Evolutionary conservation across 805 yeast species (phyloP).

Genomic region (Diddensiella transvaalensis): DNA sequence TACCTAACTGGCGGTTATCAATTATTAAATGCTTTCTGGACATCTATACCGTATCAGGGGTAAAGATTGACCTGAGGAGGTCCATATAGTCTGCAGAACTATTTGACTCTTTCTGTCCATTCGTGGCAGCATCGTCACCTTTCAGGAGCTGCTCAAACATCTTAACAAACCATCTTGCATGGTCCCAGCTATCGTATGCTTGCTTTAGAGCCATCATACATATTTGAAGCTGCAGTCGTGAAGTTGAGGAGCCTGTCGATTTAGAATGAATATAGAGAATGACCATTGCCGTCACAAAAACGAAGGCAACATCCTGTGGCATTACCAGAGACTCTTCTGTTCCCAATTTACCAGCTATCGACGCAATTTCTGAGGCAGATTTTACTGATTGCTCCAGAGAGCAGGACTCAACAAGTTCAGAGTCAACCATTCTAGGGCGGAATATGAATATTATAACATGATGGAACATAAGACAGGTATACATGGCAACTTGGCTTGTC

Average conservation of each 20-base stretch:
- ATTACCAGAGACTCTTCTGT: too few relatives aligned
- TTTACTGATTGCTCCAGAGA: neutral
- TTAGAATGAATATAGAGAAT: neutral
- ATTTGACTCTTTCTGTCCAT: too few relatives aligned
- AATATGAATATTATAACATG: neutral
- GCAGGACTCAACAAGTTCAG: neutral
- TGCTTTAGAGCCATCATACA: neutral
- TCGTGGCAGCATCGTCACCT: too few relatives aligned
- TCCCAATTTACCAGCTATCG: neutral
- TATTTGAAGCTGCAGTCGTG: neutral
- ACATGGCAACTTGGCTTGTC: neutral
- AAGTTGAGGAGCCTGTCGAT: neutral
- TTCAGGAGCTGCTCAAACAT: too few relatives aligned
- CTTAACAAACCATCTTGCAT: neutral
- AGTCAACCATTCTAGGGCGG: neutral
- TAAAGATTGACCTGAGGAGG: too few relatives aligned
- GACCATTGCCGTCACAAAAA: neutral
- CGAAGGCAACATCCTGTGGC: neutral
- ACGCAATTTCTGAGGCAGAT: neutral
- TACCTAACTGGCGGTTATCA: too few relatives aligned
- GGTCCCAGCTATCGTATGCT: neutral
- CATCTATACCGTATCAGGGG: too few relatives aligned
- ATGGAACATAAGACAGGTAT: neutral
- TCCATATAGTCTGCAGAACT: too few relatives aligned
- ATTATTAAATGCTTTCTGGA: too few relatives aligned